These are phyloP conservation scores for Russula sp. DNA, from an alignment of 768 basidiomycete genomes.

Conservation along the genomic window DNA sequence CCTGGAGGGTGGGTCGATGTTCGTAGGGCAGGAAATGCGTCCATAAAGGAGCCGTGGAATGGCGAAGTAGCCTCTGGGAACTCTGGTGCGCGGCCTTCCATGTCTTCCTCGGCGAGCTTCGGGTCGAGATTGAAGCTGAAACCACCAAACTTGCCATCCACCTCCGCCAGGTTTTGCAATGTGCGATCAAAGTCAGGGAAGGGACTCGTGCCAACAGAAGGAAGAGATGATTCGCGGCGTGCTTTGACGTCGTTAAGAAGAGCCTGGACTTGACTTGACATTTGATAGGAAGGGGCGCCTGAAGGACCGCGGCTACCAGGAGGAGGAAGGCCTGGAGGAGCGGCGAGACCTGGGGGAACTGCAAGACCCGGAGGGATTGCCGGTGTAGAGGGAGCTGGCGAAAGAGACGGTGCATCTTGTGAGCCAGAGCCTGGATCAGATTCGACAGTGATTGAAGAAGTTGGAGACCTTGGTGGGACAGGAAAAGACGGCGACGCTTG, in stretches of 20 bases:
- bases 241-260: slow-evolving; percentile 78
- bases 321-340: slow-evolving; percentile 52
- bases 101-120: slow-evolving; percentile 46
- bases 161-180: slow-evolving; percentile 59
- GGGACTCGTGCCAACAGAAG: slow-evolving; percentile 43
- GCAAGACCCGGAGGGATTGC: slow-evolving; percentile 46
- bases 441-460: slow-evolving; percentile 24
- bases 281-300: slow-evolving; percentile 57
- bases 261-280: slow-evolving; percentile 79
- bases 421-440: slow-evolving; percentile 25
- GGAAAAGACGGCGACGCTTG: slow-evolving; percentile 13
- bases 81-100: slow-evolving; percentile 42
- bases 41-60: slow-evolving; percentile 57
- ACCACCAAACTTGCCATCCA: slow-evolving; percentile 52
- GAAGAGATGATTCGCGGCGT: slow-evolving; percentile 52
- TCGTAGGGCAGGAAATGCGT: slow-evolving; percentile 63
- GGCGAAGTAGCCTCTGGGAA: slow-evolving; percentile 37
- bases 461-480: slow-evolving; percentile 23
- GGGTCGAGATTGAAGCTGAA: slow-evolving; percentile 88
- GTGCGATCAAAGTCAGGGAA: slow-evolving; percentile 91
- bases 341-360: slow-evolving; percentile 52
- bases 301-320: slow-evolving; percentile 36
- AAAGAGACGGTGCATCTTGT: slow-evolving; percentile 20
- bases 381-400: slow-evolving; percentile 40
- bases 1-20: slow-evolving; percentile 40